Evolutionary conservation across 2,329 filamentous ascomycete genomes (phyloP), one percentile per base, ranked within the genome.

Genomic region (Neofusicoccum ribis): DNA sequence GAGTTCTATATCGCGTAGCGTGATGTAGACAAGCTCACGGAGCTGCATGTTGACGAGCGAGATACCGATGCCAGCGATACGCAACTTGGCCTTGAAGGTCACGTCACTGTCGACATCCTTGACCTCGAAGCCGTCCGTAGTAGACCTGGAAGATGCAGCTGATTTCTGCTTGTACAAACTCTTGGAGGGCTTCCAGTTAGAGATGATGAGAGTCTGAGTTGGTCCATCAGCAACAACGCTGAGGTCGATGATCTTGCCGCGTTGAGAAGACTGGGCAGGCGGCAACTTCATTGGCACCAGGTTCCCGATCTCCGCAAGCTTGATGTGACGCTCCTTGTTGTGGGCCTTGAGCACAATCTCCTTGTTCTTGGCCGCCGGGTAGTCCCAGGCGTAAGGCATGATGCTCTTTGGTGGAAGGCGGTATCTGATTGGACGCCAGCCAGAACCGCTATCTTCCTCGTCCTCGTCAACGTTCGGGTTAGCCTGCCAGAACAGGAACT

Each of bases 381-480:
- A 99, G 75, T 99, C 96, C 95, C 95, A 99, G 1, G 95, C 94
- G 73, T 99, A 99, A 0, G 96, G 95, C 95, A 99, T 99, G 77
- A 99, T 97, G 77, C 94, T 98, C 67, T 95, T 86, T 12, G 94
- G 89, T 2, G 96, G 96, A 36, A 99, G 83, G 37, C 94, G 90
- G 79, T 99, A 99, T 62, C 92, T 86, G 67, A 99, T 92, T 2
- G 93, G 93, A 69, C 91, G 90, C 92, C 95, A 99, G 3, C 92
- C 92, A 62, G 91, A 93, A 65, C 89, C 82, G 63, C 79, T 84
- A 72, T 97, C 91, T 70, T 92, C 90, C 64, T 94, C 93, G 67
- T 97, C 93, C 68, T 98, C 93, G 67, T 97, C 93, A 9, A 96
- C 82, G 71, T 94, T 96, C 4, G 95, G 95, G 72, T 98, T 90